Percentiles rank a stretch among this genome's conserved stretches.
These are phyloP conservation scores for Erythrophleum fordii DNA, from an alignment of 306 rosid genomes.

Conservation along the genomic window DNA sequence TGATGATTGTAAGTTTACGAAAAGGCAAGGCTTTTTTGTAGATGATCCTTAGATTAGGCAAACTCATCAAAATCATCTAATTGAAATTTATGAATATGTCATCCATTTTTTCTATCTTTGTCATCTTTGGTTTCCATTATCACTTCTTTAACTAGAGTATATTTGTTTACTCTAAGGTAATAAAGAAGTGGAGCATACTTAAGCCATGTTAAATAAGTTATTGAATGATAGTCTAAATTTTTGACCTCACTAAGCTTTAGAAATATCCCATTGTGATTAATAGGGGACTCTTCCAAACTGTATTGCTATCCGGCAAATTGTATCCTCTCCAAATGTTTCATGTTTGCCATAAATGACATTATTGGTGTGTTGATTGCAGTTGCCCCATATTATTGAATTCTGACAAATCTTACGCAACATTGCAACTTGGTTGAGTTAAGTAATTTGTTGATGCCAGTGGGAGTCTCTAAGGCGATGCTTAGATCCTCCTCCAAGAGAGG, in stretches of 20 bases:
- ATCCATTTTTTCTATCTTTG: neutral
- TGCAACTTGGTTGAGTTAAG: neutral
- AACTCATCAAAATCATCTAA: rapidly evolving
- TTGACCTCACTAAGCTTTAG: neutral
- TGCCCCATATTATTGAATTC: neutral
- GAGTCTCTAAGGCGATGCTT: neutral
- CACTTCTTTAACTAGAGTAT: neutral
- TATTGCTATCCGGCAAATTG: neutral
- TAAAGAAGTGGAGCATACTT: constrained; percentile 18
- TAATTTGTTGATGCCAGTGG: neutral
- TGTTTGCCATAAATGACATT: neutral
- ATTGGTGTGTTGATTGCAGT: neutral
- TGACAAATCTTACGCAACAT: neutral
- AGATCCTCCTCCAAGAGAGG: neutral
- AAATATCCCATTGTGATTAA: too few species aligned
- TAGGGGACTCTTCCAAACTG: neutral
- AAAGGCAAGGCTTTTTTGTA: constrained; percentile 15
- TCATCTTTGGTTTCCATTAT: constrained; percentile 16
- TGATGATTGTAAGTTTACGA: neutral
- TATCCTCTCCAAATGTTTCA: neutral
- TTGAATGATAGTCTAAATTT: neutral
- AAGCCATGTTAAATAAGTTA: constrained; percentile 32
- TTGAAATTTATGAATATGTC: constrained; percentile 17
- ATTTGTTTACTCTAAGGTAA: rapidly evolving
- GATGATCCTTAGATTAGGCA: constrained; percentile 4